Evolutionary conservation across 1,284 basidiomycete genomes (phyloP), one percentile per base, ranked within the genome.

Genomic region (Rugosomyces carneus): DNA sequence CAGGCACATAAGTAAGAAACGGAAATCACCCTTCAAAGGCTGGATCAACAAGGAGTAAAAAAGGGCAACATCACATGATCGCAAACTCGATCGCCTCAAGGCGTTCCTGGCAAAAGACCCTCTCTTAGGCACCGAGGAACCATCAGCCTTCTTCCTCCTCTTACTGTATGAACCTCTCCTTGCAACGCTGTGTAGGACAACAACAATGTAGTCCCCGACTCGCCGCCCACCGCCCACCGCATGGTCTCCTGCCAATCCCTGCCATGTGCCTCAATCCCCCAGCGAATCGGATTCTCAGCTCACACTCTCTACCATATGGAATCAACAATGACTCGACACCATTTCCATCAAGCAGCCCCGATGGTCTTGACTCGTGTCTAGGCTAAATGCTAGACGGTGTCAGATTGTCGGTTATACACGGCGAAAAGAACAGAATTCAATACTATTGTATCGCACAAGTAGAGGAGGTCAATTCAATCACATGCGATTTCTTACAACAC

Each of bases 1-100:
- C 54, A 53, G 54, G 53, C 54, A 57, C 55, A 52, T 37, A 40
- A 42, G 48, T 45, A 37, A 49, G 32, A 47, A 43, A 24, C 16
- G 24, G 32, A 24, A 32, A 34, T 42, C 41, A 20, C 29, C 29
- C 6, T 31, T 31, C 29, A 31, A 31, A 31, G 29, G 8, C 13
- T 8, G 29, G 29, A 31, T 31, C 29, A 31, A 31, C 29, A 31
- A 8, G 24, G 24, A 26, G 24, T 26, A 26, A 10, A 10, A 26
- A 26, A 5, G 24, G 24, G 24, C 5, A 5, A 26, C 5, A 26
- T 26, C 24, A 26, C 24, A 26, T 26, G 24, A 26, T 26, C 10
- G 10, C 29, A 31, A 8, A 8, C 29, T 31, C 29, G 29, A 31
- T 31, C 29, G 29, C 6, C 29, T 31, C n/a, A n/a, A n/a, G n/a